Percentiles rank a stretch among this genome's conserved stretches.
Conservation (phyloP, 306 rosid genomes). For the Trichosanthes cucumerina region DNA sequence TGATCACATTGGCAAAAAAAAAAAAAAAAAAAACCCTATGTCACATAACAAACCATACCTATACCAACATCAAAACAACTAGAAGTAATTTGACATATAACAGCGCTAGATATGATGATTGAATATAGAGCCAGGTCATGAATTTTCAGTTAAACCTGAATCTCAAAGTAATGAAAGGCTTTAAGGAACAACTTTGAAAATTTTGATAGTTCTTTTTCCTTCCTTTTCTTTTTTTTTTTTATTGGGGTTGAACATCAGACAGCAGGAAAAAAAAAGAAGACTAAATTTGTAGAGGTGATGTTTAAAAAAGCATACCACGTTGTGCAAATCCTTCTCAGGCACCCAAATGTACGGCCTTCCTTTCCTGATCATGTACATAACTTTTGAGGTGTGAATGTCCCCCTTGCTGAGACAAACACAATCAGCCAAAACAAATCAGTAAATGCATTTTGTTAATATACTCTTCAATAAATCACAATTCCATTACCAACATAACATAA, state of each 20-base stretch:
- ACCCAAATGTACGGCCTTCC: slow-evolving; percentile 92
- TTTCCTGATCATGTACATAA: slow-evolving; percentile 55
- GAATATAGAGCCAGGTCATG: not conserved
- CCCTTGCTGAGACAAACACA: slow-evolving; percentile 46
- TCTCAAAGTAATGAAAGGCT: not conserved
- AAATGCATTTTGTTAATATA: not conserved
- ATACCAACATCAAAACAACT: not conserved
- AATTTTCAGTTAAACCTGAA: not conserved
- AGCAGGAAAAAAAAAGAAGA: not conserved
- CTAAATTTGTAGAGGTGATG: not conserved
- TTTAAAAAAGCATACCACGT: slow-evolving; percentile 43
- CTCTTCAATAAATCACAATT: not conserved
- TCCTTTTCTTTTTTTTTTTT: not conserved
- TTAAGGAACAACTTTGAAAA: not conserved
- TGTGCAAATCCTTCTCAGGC: slow-evolving; percentile 68
- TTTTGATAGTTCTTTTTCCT: not conserved
- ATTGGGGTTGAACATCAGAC: not conserved
- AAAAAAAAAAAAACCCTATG: not conserved
- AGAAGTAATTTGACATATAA: not conserved
- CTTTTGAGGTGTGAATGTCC: slow-evolving; percentile 55
- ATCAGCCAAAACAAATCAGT: not conserved
- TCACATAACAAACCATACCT: not conserved
- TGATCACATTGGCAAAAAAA: not conserved
- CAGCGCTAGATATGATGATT: not conserved
- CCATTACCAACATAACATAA: not conserved